These are phyloP conservation scores for Clavulina sp. DNA, from an alignment of 768 basidiomycete species.

Conservation along the genomic window DNA sequence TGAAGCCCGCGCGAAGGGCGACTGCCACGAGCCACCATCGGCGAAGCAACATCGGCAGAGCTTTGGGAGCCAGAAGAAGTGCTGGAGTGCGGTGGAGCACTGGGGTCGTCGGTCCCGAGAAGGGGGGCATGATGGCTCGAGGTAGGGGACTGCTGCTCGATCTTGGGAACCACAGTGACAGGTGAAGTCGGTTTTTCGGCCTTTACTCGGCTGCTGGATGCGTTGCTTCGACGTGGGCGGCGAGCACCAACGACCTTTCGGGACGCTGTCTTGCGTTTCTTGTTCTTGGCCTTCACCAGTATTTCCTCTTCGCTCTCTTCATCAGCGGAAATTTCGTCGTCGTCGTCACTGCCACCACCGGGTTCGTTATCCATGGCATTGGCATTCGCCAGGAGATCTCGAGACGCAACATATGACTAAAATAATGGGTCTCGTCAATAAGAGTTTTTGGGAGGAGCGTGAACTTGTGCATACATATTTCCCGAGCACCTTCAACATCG, in stretches of 20 bases:
- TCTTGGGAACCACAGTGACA: too few relatives aligned
- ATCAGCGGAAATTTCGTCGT: neutral
- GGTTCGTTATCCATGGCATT: too few relatives aligned
- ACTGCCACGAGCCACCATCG: neutral
- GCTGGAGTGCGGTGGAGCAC: neutral
- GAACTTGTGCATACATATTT: slow-evolving; percentile 13
- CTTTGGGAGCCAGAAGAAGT: neutral
- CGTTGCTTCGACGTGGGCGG: neutral
- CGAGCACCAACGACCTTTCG: neutral
- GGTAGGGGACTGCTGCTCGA: too few relatives aligned
- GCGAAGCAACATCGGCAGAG: neutral
- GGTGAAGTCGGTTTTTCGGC: too few relatives aligned
- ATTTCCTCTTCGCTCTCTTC: neutral
- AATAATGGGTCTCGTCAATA: neutral
- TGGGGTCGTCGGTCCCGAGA: neutral
- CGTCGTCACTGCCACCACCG: too few relatives aligned
- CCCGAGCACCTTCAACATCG: slow-evolving; percentile 26
- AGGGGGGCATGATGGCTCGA: too few relatives aligned
- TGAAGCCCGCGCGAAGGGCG: neutral
- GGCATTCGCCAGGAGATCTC: neutral
- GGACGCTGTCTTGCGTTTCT: too few relatives aligned
- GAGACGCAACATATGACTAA: neutral
- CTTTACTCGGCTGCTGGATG: neutral
- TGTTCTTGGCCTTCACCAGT: neutral
- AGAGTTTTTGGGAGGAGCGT: neutral